Evolutionary conservation across 148 eudicot species (phyloP).

Genomic region (Rhododendron griersonianum): DNA sequence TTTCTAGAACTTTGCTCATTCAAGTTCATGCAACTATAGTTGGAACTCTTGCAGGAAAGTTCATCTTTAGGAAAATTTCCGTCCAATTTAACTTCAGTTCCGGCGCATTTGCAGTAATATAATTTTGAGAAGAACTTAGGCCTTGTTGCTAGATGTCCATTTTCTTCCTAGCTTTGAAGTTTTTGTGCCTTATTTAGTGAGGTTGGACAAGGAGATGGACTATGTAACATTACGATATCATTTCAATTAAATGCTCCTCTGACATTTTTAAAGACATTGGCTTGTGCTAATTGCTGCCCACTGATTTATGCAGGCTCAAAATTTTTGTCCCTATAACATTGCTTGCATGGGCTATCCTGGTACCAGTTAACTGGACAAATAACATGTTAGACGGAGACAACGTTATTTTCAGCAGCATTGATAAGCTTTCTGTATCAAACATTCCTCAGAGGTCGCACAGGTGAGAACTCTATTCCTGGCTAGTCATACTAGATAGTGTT

Average conservation of each 20-base stretch:
- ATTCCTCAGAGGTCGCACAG: constrained; percentile 59
- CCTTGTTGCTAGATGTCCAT: not conserved
- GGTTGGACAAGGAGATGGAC: not conserved
- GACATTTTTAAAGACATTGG: not conserved
- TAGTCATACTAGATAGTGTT: not conserved
- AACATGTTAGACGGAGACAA: constrained; percentile 34
- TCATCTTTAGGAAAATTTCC: not conserved
- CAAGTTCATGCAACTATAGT: not conserved
- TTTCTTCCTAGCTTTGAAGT: not conserved
- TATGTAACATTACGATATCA: not conserved
- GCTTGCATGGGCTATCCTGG: constrained; percentile 52
- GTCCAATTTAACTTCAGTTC: not conserved
- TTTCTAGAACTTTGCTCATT: not conserved
- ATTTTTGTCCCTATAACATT: constrained; percentile 78
- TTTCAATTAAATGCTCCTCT: not conserved
- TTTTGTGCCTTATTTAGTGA: constrained; percentile 2
- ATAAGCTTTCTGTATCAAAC: constrained; percentile 87
- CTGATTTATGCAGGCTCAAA: constrained; percentile 65
- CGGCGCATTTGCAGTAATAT: not conserved
- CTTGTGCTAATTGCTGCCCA: constrained; percentile 11
- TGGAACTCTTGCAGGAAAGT: not conserved
- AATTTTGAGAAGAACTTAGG: not conserved
- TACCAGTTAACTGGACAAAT: constrained; percentile 85
- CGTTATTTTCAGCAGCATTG: constrained; percentile 54
- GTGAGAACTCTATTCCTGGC: constrained; percentile 26